Base-by-base conservation (phyloP, 2,329 filamentous ascomycete species). In the Penicillium sp. region DNA sequence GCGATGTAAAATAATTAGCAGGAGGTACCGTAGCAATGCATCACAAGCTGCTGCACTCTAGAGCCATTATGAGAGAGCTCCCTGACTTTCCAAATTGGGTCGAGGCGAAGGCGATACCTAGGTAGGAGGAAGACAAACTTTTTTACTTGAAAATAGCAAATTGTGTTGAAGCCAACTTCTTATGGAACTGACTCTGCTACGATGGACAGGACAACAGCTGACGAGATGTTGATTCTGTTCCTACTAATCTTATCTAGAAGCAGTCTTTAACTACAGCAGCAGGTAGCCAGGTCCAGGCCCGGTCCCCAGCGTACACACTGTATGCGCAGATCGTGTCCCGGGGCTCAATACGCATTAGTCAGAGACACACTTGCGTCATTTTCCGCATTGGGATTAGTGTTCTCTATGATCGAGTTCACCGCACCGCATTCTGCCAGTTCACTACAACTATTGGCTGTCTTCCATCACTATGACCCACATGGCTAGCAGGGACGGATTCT, bases 401-500 rank as follows among this genome's bases (percentile, higher is more conserved):
- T 3, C 1, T 11, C 8, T 18, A 8, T 16, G 16, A 18, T 34
- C 31, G 31, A 18, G 31, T 34, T 28, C 37, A 40, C 43, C 43
- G 36, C 43, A 40, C 16, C 42, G 22, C 39, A 31, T 46, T 29
- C 18, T 26, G 40, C 16, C 36, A 13, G 29, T 28, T 36, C 20
- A 23, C 10, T 16, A 18, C 29, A 4, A 40, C 6, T 9, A 22
- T 18, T 16, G 18, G 14, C 13, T 13, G 8, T 7, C 11, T 16
- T 31, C 36, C 37, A 35, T 37, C 23, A 16, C 11, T 13, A n/a
- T 7, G 28, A 23, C 18, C 23, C 24, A 16, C 29, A 34, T 28
- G 24, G 22, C 28, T 32, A 53, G 40, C 43, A 51, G 46, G 53
- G 47, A 36, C 56, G 54, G 56, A 61, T 61, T 62, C 60, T 56